A percentile compares a stretch with the other conserved stretches of the same genome.
Evolutionary conservation across 805 yeast genomes (phyloP).

Genomic region (Babjeviella inositovora): DNA sequence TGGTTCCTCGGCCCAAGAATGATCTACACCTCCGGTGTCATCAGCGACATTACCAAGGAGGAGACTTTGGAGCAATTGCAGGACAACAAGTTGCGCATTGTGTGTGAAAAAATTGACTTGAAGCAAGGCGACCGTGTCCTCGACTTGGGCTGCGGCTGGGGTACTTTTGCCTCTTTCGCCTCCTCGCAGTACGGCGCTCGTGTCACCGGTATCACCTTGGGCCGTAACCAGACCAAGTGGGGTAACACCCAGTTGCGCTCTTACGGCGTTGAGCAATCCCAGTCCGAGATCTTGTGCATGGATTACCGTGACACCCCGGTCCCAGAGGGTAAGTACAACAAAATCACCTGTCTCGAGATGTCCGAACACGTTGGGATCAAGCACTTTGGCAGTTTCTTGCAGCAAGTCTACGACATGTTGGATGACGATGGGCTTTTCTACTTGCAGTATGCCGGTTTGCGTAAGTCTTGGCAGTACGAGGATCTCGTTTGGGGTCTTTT

Average conservation of each 20-base stretch:
- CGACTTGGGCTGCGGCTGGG: slow-evolving; percentile 95
- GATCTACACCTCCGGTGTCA: slow-evolving; percentile 83
- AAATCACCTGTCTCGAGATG: slow-evolving; percentile 87
- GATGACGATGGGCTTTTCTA: slow-evolving; percentile 85
- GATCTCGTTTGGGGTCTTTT: slow-evolving; percentile 89
- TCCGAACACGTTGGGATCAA: slow-evolving; percentile 93
- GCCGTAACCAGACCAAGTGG: slow-evolving; percentile 83
- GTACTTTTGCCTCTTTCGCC: slow-evolving; percentile 76
- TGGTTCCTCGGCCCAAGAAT: slow-evolving; percentile 93
- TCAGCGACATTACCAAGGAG: slow-evolving; percentile 50
- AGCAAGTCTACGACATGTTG: slow-evolving; percentile 72
- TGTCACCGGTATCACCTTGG: slow-evolving; percentile 82
- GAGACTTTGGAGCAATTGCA: slow-evolving; percentile 72
- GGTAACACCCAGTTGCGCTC: slow-evolving; percentile 57
- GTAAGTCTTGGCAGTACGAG: slow-evolving; percentile 91
- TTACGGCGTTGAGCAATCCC: slow-evolving; percentile 54
- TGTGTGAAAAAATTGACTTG: slow-evolving; percentile 74
- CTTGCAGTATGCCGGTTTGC: slow-evolving; percentile 79
- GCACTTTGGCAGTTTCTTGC: slow-evolving; percentile 58
- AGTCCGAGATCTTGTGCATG: slow-evolving; percentile 62
- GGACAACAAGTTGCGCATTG: slow-evolving; percentile 78
- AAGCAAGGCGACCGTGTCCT: slow-evolving; percentile 58
- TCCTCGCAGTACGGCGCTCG: slow-evolving; percentile 71
- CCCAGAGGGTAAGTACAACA: slow-evolving; percentile 52
- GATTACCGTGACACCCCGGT: slow-evolving; percentile 87